Base-by-base conservation (phyloP, 2,329 filamentous ascomycete species). In the Diplodia sapinea region DNA sequence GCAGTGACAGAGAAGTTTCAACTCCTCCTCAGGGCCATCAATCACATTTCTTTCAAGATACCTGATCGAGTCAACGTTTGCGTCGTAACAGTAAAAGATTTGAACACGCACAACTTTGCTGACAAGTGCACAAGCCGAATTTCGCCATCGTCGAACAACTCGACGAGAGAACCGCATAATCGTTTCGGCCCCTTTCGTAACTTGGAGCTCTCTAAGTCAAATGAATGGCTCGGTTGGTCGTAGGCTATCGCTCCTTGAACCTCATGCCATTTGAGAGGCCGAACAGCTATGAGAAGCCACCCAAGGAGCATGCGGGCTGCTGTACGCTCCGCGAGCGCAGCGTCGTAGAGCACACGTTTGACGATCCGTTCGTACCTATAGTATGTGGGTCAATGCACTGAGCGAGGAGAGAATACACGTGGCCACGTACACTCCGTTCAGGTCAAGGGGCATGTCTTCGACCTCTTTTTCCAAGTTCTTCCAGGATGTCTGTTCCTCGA, bases 201-300 rank as follows among this genome's bases (percentile, higher is more conserved):
- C 4, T 47, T 47, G 17, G 43, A 9, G 13, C 17, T n/a, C 17
- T 47, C 12, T 1, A 47, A 7, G 7, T 47, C 43, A 20, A 47
- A 47, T 8, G 43, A 20, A 47, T 47, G 43, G 17, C 11, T 47
- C 7, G 23, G 29, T 4, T n/a, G 12, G 62, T 79, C 68, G 1
- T 80, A 73, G 2, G 78, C 73, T 9, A 79, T 70, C 8, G 77
- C 75, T 6, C 77, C 77, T 54, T 82, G 75, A 7, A 83, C 75
- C 67, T 83, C 81, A 63, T 81, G 74, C 76, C 76, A 78, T 65
- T 78, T 78, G 0, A 84, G 71, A 0, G 80, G 74, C 0, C 82
- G 74, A 56, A 77, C 79, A 1, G 81, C 78, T 63, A 78, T 79
- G 4, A 76, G 76, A 15, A 83, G 72, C 79, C 79, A 82, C 1